Evolutionary conservation across 2,329 filamentous ascomycete genomes (phyloP).

Genomic region (Monosporascus sp.): DNA sequence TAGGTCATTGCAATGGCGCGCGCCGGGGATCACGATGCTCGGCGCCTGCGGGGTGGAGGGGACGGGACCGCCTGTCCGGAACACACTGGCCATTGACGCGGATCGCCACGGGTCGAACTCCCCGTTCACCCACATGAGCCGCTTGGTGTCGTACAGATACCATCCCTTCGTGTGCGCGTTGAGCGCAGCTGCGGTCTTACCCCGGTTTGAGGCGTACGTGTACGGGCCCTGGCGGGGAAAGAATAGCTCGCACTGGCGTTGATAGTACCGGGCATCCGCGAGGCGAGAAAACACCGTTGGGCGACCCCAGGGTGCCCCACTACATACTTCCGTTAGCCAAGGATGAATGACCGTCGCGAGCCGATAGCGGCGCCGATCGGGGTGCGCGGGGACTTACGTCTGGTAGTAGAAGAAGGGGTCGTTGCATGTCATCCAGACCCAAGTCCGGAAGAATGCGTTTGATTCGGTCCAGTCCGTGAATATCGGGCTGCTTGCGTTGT

Average conservation of each 20-base stretch:
- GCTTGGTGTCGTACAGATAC: slow-evolving; percentile 43
- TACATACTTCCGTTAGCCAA: slow-evolving; percentile 4
- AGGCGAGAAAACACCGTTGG: slow-evolving; percentile 48
- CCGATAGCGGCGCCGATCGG: too few species aligned
- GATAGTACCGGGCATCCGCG: slow-evolving; percentile 45
- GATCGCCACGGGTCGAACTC: slow-evolving; percentile 57
- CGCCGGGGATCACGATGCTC: slow-evolving; percentile 47
- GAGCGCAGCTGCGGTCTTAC: slow-evolving; percentile 41
- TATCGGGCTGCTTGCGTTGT: slow-evolving; percentile 42
- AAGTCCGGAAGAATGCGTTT: slow-evolving; percentile 47
- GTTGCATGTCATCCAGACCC: slow-evolving; percentile 59
- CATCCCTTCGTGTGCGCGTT: slow-evolving; percentile 55
- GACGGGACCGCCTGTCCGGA: slow-evolving; percentile 50
- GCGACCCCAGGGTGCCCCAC: slow-evolving; percentile 39
- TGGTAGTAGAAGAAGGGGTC: slow-evolving; percentile 57
- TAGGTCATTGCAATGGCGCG: slow-evolving; percentile 53
- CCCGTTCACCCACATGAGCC: slow-evolving; percentile 54
- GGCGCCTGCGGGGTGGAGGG: slow-evolving; percentile 40
- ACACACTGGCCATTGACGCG: slow-evolving; percentile 45
- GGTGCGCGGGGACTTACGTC: slow-evolving; percentile 28
- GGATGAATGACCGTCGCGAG: too few species aligned
- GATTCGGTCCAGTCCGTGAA: slow-evolving; percentile 44
- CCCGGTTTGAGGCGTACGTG: slow-evolving; percentile 41
- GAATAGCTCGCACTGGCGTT: slow-evolving; percentile 48
- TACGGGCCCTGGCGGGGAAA: slow-evolving; percentile 48